These are phyloP conservation scores for Solanum verrucosum DNA, from an alignment of 257 asterid species.

Conservation along the genomic window DNA sequence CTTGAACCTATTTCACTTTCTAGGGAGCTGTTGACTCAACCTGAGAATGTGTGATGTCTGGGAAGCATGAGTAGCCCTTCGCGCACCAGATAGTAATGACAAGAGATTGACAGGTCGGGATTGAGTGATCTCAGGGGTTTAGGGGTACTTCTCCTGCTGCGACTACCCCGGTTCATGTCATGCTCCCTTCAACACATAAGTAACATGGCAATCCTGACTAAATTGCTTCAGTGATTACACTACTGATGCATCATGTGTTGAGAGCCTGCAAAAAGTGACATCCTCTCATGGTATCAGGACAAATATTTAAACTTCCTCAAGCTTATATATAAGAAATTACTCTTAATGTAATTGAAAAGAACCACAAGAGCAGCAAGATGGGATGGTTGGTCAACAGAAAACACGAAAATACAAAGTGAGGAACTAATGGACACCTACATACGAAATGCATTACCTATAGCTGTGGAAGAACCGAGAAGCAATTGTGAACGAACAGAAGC, in stretches of 20 bases:
- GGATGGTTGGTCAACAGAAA: conserved; percentile 45
- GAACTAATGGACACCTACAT: conserved; percentile 31
- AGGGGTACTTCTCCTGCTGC: background rate
- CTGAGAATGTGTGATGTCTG: background rate
- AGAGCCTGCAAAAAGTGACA: conserved; percentile 23
- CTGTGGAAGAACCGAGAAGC: conserved; percentile 22
- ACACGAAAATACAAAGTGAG: conserved; percentile 5
- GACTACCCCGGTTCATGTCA: conserved; percentile 6
- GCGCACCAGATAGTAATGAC: background rate
- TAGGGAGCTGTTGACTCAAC: background rate
- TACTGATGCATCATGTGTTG: conserved; percentile 17
- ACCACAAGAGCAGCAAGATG: conserved; percentile 24
- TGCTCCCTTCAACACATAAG: conserved; percentile 38
- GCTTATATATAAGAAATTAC: conserved; percentile 42
- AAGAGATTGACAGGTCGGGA: background rate
- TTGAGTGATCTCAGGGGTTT: background rate
- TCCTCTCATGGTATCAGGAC: conserved; percentile 20
- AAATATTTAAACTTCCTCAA: conserved; percentile 32
- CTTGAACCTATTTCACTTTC: conserved; percentile 1
- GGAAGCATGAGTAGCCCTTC: background rate
- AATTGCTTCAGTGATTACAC: conserved; percentile 32
- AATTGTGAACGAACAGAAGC: conserved; percentile 1
- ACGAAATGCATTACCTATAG: conserved; percentile 37
- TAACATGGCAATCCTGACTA: conserved; percentile 18
- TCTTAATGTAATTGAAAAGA: conserved; percentile 15